Evolutionary conservation across 306 rosid species (phyloP).

Genomic region (Acacia melanoxylon): DNA sequence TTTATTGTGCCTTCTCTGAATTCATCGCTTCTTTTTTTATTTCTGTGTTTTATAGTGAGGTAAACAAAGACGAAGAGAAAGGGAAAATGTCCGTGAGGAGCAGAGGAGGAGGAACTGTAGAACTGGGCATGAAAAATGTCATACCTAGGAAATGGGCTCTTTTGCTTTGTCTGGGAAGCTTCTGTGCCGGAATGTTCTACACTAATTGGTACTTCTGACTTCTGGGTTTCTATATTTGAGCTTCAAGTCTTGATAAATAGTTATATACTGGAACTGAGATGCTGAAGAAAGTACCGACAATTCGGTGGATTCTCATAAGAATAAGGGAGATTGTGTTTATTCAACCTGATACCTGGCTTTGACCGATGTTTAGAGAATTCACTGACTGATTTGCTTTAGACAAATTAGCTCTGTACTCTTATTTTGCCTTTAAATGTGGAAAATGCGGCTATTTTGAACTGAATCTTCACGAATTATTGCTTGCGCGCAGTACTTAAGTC

Average conservation of each 20-base stretch:
- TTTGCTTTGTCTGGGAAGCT: constrained; percentile 75
- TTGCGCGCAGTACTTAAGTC: background rate
- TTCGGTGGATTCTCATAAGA: constrained; percentile 20
- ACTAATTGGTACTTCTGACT: constrained; percentile 61
- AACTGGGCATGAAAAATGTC: constrained; percentile 42
- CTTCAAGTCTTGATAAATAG: constrained; percentile 23
- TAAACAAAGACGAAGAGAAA: constrained; percentile 17
- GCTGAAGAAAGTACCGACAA: background rate
- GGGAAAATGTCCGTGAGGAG: constrained; percentile 60
- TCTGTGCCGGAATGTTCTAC: constrained; percentile 84
- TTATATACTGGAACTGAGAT: constrained; percentile 14
- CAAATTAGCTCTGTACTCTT: background rate
- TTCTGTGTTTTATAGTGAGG: constrained; percentile 25
- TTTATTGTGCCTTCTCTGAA: background rate
- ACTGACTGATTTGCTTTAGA: background rate
- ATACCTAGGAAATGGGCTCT: constrained; percentile 65
- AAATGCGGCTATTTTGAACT: constrained; percentile 17
- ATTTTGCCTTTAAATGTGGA: background rate
- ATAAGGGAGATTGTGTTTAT: background rate
- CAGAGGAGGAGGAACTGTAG: constrained; percentile 62
- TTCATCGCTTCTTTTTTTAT: background rate
- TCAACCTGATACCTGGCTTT: background rate
- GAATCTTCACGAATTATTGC: constrained; percentile 3
- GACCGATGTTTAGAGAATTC: background rate
- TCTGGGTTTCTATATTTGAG: constrained; percentile 34